Evolutionary conservation across 306 rosid genomes (phyloP).

Genomic region (Arachis stenosperma): DNA sequence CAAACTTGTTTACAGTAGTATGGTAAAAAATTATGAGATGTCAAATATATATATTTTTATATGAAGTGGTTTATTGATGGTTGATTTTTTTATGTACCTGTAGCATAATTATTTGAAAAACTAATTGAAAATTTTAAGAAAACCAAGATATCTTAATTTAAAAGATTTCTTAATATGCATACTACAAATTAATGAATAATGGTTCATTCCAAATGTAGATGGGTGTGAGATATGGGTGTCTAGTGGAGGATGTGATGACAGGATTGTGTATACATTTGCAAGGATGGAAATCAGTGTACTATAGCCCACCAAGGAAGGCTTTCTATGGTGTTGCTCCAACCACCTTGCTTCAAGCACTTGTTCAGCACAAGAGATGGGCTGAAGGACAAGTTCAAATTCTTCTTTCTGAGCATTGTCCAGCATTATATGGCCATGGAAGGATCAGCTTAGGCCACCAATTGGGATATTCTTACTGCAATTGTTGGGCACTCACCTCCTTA

Average conservation of each 20-base stretch:
- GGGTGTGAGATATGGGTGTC: conserved; percentile 17
- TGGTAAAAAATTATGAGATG: too few relatives aligned
- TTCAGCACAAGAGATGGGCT: conserved; percentile 75
- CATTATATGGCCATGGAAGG: conserved; percentile 48
- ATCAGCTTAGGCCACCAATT: conserved; percentile 58
- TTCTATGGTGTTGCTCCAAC: conserved; percentile 60
- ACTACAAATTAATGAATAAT: too few relatives aligned
- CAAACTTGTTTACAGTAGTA: too few relatives aligned
- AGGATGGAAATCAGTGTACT: conserved; percentile 76
- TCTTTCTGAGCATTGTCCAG: conserved; percentile 52
- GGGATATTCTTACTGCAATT: conserved; percentile 46
- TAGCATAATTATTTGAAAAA: too few relatives aligned
- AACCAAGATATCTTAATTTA: too few relatives aligned
- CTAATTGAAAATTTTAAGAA: too few relatives aligned
- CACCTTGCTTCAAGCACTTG: conserved; percentile 50
- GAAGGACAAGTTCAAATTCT: conserved; percentile 50
- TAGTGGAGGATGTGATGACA: conserved; percentile 36
- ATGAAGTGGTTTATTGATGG: not conserved
- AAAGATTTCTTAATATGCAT: too few relatives aligned
- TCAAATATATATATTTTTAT: too few relatives aligned
- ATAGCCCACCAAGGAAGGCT: conserved; percentile 54
- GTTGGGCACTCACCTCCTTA: conserved; percentile 56
- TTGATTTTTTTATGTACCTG: too few relatives aligned
- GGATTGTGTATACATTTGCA: conserved; percentile 55
- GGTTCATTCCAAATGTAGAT: conserved; percentile 13